phyloP scores from a whole-genome alignment of 2,329 filamentous ascomycete species.

The Pezicula radicicola region DNA sequence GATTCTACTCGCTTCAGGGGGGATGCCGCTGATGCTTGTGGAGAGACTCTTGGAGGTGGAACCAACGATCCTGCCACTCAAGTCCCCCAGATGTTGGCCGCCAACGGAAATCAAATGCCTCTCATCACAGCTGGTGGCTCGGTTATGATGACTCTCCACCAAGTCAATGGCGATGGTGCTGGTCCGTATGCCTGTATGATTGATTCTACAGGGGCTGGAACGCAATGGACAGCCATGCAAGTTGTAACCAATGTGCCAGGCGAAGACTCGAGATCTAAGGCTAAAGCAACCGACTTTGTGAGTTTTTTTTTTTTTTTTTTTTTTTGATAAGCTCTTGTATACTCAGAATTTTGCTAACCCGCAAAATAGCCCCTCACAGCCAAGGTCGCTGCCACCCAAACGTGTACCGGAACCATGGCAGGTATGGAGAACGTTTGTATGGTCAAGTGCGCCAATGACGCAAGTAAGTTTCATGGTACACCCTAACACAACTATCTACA shows the following conservation, averaged over 20 bases:
- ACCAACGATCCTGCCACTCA: conserved; percentile 54
- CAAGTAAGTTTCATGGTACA: conserved; percentile 17
- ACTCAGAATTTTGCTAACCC: conserved; percentile 3
- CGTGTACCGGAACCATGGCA: conserved; percentile 58
- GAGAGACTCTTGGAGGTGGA: conserved; percentile 56
- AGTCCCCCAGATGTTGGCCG: conserved; percentile 51
- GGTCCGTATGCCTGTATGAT: conserved; percentile 64
- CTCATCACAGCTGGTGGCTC: conserved; percentile 54
- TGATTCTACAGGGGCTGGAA: conserved; percentile 56
- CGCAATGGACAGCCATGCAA: conserved; percentile 48
- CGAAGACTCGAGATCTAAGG: conserved; percentile 40
- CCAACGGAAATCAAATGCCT: conserved; percentile 52
- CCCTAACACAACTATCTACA: too few relatives aligned
- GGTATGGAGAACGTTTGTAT: conserved; percentile 59
- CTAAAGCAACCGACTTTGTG: conserved; percentile 29
- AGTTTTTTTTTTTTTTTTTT: conserved; percentile 7
- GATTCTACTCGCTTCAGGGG: conserved; percentile 62
- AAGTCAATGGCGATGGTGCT: conserved; percentile 64
- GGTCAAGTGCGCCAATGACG: conserved; percentile 59
- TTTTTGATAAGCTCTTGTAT: neutral
- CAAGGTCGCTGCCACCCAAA: conserved; percentile 50
- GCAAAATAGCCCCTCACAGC: conserved; percentile 48
- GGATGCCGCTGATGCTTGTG: conserved; percentile 46
- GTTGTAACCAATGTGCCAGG: conserved; percentile 53
- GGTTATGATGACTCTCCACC: conserved; percentile 61